A percentile compares a stretch with the other conserved stretches of the same genome.
These are phyloP conservation scores for Boletus patriciae DNA, from an alignment of 768 basidiomycete genomes.

Conservation along the genomic window DNA sequence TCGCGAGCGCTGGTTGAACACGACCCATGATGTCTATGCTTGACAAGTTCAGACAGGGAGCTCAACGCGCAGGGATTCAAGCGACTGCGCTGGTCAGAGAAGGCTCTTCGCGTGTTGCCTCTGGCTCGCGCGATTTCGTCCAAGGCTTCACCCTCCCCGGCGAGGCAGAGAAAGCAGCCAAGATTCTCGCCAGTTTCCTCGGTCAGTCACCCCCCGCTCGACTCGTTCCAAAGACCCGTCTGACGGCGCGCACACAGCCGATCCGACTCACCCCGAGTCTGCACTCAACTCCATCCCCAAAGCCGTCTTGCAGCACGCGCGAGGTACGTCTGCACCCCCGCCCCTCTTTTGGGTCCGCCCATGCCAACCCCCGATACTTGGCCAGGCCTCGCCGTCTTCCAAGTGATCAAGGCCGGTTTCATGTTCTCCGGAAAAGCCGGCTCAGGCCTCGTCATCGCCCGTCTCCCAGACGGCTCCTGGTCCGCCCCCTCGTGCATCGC, in stretches of 20 bases:
- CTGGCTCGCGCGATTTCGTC: slow-evolving; percentile 73
- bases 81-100: slow-evolving; percentile 74
- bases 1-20: neutral
- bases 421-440: slow-evolving; percentile 95
- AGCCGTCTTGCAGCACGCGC: slow-evolving; percentile 82
- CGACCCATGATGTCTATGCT: slow-evolving; percentile 53
- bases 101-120: slow-evolving; percentile 65
- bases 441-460: slow-evolving; percentile 88
- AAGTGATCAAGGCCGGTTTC: slow-evolving; percentile 91
- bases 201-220: slow-evolving; percentile 45
- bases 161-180: slow-evolving; percentile 92
- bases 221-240: neutral
- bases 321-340: slow-evolving; percentile 55
- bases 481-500: slow-evolving; percentile 97
- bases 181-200: slow-evolving; percentile 88
- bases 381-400: slow-evolving; percentile 89
- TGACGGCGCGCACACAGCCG: slow-evolving; percentile 48
- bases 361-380: neutral
- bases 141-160: slow-evolving; percentile 88
- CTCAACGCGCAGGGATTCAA: slow-evolving; percentile 78
- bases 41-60: slow-evolving; percentile 78
- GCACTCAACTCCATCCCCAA: slow-evolving; percentile 95
- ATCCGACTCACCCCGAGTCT: slow-evolving; percentile 83
- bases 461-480: slow-evolving; percentile 94
- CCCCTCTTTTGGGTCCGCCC: neutral